These are phyloP conservation scores for Teratosphaeriaceae sp. DNA, from an alignment of 2,329 filamentous ascomycete genomes.

Conservation along the genomic window DNA sequence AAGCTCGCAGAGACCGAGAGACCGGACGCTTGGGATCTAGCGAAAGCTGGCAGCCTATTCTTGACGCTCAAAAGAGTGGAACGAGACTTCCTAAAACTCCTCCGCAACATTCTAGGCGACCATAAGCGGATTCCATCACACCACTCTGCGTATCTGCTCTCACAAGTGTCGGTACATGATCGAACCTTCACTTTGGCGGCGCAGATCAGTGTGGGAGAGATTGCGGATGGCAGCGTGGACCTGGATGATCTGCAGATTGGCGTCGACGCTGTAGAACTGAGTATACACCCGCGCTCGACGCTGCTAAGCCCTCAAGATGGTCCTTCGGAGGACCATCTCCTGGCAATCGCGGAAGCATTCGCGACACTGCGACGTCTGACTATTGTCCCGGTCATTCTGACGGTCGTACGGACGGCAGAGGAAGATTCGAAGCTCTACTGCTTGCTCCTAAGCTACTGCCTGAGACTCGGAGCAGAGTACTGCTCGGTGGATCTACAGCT, in stretches of 20 bases:
- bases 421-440: constrained; percentile 8
- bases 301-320: background rate
- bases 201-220: constrained; percentile 52
- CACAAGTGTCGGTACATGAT: constrained; percentile 53
- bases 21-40: constrained; percentile 17
- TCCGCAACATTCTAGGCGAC: constrained; percentile 53
- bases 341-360: constrained; percentile 44
- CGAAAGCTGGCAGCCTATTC: constrained; percentile 47
- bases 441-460: constrained; percentile 49
- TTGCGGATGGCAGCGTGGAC: constrained; percentile 50
- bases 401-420: constrained; percentile 8
- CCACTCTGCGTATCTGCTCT: constrained; percentile 59
- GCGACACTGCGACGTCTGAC: constrained; percentile 57
- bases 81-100: constrained; percentile 62
- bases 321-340: background rate
- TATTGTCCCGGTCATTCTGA: constrained; percentile 44
- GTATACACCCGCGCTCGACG: constrained; percentile 35
- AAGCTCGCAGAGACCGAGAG: constrained; percentile 1
- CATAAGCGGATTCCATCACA: constrained; percentile 49
- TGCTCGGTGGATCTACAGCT: constrained; percentile 54
- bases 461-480: constrained; percentile 57
- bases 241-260: constrained; percentile 61
- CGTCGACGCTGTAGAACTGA: constrained; percentile 60
- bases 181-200: constrained; percentile 62
- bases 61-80: constrained; percentile 62